Evolutionary conservation across 164 flowering plant genomes (phyloP).

Genomic region (Magnolia officinalis): DNA sequence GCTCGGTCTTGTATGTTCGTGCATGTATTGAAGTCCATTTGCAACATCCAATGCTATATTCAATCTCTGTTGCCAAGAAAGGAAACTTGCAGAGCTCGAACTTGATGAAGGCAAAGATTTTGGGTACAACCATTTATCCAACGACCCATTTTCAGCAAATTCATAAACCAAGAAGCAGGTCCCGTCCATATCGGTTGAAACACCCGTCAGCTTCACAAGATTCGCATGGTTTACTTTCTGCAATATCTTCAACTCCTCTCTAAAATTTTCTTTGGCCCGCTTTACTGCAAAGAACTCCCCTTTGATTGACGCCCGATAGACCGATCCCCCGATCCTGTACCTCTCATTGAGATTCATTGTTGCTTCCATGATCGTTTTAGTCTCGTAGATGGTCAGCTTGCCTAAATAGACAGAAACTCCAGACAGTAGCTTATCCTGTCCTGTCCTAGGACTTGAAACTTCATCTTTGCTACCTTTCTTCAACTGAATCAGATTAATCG

Average conservation of each 20-base stretch:
- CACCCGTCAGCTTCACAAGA: constrained; percentile 52
- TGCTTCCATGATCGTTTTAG: constrained; percentile 43
- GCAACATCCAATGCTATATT: constrained; percentile 53
- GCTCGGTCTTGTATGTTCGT: constrained; percentile 38
- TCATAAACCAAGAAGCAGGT: constrained; percentile 54
- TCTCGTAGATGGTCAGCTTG: constrained; percentile 48
- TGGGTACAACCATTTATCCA: constrained; percentile 48
- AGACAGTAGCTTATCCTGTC: constrained; percentile 50
- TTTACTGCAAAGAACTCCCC: constrained; percentile 48
- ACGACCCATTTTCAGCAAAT: constrained; percentile 62
- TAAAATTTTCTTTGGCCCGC: constrained; percentile 38
- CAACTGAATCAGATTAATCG: constrained; percentile 19
- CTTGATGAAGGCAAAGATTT: constrained; percentile 25
- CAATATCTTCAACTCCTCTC: constrained; percentile 54
- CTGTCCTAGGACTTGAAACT: constrained; percentile 23
- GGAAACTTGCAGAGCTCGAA: constrained; percentile 27
- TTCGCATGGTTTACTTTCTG: constrained; percentile 69
- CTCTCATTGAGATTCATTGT: constrained; percentile 48
- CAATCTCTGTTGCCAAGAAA: constrained; percentile 29
- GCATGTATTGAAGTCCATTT: constrained; percentile 35
- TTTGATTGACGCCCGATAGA: constrained; percentile 45
- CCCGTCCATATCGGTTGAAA: constrained; percentile 38
- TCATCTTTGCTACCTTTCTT: constrained; percentile 20
- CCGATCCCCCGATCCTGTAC: constrained; percentile 49
- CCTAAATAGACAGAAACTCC: constrained; percentile 55